A percentile compares a stretch with the other conserved stretches of the same genome.
Evolutionary conservation across 176 grass and related monocot species (phyloP).

Genomic region (Cocos nucifera): DNA sequence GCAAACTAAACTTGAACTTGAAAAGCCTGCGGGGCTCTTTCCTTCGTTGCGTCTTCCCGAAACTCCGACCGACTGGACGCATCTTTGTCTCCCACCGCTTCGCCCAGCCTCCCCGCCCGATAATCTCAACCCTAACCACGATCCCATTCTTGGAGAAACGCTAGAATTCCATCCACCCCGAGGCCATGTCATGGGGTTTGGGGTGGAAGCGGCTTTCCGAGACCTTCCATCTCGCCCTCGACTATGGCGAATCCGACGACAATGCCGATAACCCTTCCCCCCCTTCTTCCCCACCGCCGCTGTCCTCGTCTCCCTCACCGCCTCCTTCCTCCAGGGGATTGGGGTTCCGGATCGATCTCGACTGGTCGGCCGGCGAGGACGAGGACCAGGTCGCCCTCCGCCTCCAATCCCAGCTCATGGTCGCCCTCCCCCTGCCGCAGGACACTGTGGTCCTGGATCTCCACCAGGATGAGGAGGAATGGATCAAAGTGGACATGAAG

Average conservation of each 20-base stretch:
- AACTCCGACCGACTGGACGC: too few species aligned
- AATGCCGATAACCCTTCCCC: slow-evolving; percentile 16
- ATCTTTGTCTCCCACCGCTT: too few species aligned
- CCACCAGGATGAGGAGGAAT: slow-evolving; percentile 16
- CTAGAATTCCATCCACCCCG: too few species aligned
- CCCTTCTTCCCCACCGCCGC: slow-evolving; percentile 8
- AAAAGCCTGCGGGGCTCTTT: slow-evolving; percentile 16
- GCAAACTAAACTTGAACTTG: too few species aligned
- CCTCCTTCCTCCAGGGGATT: slow-evolving; percentile 24
- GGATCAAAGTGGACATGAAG: slow-evolving; percentile 55
- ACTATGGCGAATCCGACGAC: slow-evolving; percentile 54
- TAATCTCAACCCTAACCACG: too few species aligned
- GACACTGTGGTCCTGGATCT: slow-evolving; percentile 73
- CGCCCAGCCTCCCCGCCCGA: too few species aligned
- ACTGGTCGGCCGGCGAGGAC: slow-evolving; percentile 68
- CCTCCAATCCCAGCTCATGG: slow-evolving; percentile 91
- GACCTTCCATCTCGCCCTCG: slow-evolving; percentile 93
- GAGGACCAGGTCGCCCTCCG: slow-evolving; percentile 87
- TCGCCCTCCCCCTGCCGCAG: slow-evolving; percentile 65
- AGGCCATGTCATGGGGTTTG: slow-evolving; percentile 81
- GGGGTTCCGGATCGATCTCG: slow-evolving; percentile 80
- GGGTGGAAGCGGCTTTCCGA: slow-evolving; percentile 97
- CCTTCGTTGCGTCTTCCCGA: background rate
- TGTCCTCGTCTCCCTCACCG: background rate
- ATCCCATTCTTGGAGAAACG: too few species aligned